These are phyloP conservation scores for Nectriaceae sp. DNA, from an alignment of 2,329 filamentous ascomycete genomes.

Conservation along the genomic window DNA sequence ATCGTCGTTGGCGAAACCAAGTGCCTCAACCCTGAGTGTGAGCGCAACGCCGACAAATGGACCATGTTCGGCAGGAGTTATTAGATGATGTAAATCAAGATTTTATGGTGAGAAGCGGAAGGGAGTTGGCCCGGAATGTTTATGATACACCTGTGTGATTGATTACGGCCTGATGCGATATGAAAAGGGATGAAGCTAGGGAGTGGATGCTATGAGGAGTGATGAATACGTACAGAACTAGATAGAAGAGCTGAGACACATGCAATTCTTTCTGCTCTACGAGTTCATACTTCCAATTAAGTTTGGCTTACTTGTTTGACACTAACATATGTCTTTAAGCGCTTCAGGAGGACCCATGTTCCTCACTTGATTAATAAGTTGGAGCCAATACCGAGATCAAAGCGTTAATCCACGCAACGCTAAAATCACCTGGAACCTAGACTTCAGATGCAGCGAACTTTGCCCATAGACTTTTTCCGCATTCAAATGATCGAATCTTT, in stretches of 20 bases:
- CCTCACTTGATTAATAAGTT: no score
- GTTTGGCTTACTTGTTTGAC: no score
- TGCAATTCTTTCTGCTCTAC: conserved; percentile 17
- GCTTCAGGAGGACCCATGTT: no score
- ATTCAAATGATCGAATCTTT: no score
- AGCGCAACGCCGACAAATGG: conserved; percentile 76
- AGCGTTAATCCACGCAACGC: no score
- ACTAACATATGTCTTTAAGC: no score
- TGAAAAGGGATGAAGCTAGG: conserved; percentile 22
- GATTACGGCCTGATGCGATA: conserved; percentile 30
- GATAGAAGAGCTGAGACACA: conserved; percentile 20
- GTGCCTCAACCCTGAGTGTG: conserved; percentile 89
- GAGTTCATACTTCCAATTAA: no score
- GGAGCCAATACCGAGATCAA: no score
- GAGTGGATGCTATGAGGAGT: conserved; percentile 10
- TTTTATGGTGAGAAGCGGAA: conserved; percentile 24
- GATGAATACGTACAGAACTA: conserved; percentile 20
- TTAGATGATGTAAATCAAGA: conserved; percentile 35
- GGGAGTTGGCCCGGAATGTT: conserved; percentile 30
- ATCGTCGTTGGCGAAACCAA: conserved; percentile 80
- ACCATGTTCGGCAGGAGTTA: conserved; percentile 87
- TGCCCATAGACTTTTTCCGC: no score
- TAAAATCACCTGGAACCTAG: no score
- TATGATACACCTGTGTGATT: conserved; percentile 33
- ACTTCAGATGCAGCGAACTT: no score